Evolutionary conservation across 495 filamentous ascomycete species (phyloP).

Genomic region (Podospora comata): DNA sequence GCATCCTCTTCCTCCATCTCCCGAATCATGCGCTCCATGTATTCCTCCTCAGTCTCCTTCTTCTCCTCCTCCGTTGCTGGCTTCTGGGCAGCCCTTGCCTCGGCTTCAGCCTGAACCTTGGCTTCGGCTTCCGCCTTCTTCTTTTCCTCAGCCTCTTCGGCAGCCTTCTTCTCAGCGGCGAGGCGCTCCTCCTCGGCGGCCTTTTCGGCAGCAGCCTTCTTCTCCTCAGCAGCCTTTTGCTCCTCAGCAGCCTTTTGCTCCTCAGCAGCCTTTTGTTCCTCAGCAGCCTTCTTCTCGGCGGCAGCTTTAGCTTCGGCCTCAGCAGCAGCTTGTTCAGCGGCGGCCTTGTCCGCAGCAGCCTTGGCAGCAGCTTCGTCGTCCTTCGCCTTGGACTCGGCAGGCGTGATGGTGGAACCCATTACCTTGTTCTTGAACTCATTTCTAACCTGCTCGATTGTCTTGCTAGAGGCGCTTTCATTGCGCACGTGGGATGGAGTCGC

Average conservation of each 20-base stretch:
- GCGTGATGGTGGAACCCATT: slow-evolving; percentile 30
- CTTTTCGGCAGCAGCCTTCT: slow-evolving; percentile 41
- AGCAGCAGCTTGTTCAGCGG: slow-evolving; percentile 45
- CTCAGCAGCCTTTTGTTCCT: slow-evolving; percentile 40
- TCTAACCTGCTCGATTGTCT: slow-evolving; percentile 50
- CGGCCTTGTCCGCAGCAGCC: slow-evolving; percentile 30
- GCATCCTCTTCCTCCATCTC: slow-evolving; percentile 27
- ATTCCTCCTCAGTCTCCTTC: slow-evolving; percentile 36
- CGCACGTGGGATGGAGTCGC: slow-evolving; percentile 45
- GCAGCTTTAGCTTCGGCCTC: slow-evolving; percentile 39
- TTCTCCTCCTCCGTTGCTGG: slow-evolving; percentile 27
- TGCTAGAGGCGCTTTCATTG: slow-evolving; percentile 45
- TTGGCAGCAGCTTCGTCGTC: slow-evolving; percentile 50
- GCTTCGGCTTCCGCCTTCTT: slow-evolving; percentile 43
- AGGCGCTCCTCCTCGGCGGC: slow-evolving; percentile 57
- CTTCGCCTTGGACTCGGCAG: slow-evolving; percentile 36
- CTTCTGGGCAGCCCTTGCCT: slow-evolving; percentile 39
- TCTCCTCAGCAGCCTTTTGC: slow-evolving; percentile 40
- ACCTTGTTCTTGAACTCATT: slow-evolving; percentile 53
- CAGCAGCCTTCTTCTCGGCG: slow-evolving; percentile 42
- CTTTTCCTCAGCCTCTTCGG: slow-evolving; percentile 50
- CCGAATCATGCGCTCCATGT: slow-evolving; percentile 43
- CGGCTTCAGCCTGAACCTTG: slow-evolving; percentile 42
- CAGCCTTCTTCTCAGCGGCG: slow-evolving; percentile 52
- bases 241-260: slow-evolving; percentile 41